Conservation (phyloP, 2,329 filamentous ascomycete genomes). For the Exserohilum turcica region DNA sequence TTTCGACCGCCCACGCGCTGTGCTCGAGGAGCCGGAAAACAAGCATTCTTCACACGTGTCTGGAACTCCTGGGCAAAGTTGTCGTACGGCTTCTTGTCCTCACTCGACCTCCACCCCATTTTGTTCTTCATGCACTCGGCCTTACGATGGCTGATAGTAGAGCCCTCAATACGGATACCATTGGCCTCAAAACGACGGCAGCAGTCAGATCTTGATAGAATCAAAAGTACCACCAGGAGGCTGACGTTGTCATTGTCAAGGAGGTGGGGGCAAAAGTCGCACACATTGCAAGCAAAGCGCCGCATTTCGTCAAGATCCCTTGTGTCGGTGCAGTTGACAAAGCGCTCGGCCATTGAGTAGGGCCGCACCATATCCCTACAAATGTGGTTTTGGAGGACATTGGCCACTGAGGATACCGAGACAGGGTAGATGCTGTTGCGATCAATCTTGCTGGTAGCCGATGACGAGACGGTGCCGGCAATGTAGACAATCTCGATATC, state of each 20-base stretch:
- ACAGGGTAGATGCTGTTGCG: conserved; percentile 44
- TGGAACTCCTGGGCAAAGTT: conserved; percentile 43
- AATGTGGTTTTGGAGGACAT: conserved; percentile 41
- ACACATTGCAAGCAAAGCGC: conserved; percentile 43
- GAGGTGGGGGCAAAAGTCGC: conserved; percentile 46
- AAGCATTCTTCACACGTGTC: conserved; percentile 44
- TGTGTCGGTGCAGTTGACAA: conserved; percentile 40
- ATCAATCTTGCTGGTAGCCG: conserved; percentile 43
- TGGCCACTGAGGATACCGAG: conserved; percentile 41
- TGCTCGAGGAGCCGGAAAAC: conserved; percentile 35
- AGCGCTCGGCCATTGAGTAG: conserved; percentile 42
- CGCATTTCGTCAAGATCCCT: conserved; percentile 41
- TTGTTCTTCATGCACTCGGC: conserved; percentile 48
- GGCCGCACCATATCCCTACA: conserved; percentile 45
- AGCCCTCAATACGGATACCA: conserved; percentile 47
- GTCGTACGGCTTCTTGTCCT: conserved; percentile 45
- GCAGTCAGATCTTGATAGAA: conserved; percentile 44
- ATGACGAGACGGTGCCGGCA: conserved; percentile 45
- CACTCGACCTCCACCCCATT: conserved; percentile 41
- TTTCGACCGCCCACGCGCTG: conserved; percentile 27
- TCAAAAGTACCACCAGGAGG: conserved; percentile 44
- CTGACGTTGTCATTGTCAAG: conserved; percentile 48
- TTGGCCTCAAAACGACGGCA: conserved; percentile 44
- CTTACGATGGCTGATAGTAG: conserved; percentile 46
- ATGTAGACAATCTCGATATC: conserved; percentile 49